A percentile compares a stretch with the other conserved stretches of the same genome.
Conservation (phyloP, 2,329 filamentous ascomycete genomes). For the Neopestalotiopsis clavispora region DNA sequence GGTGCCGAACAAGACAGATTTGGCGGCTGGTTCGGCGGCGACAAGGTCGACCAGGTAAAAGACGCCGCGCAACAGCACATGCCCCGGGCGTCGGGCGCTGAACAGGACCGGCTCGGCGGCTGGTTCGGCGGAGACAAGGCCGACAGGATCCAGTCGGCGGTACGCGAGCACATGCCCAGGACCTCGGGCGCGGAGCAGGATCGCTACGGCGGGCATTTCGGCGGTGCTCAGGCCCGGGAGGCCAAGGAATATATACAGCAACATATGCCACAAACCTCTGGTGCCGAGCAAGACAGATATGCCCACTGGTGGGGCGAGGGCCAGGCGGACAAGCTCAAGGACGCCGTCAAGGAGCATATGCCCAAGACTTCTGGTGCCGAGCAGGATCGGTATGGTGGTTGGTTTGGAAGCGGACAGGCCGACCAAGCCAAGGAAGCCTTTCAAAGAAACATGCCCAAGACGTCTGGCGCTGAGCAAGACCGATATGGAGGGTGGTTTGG, state of each 20-base stretch:
- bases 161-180: constrained; percentile 23
- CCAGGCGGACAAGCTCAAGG: constrained; percentile 11
- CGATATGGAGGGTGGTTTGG: constrained; percentile 29
- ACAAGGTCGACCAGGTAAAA: constrained; percentile 22
- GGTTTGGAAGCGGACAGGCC: constrained; percentile 27
- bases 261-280: constrained; percentile 23
- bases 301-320: constrained; percentile 26
- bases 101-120: constrained; percentile 22
- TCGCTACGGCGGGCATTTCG: constrained; percentile 27
- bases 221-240: constrained; percentile 22
- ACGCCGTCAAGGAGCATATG: background rate
- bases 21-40: constrained; percentile 22
- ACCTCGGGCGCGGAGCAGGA: constrained; percentile 30
- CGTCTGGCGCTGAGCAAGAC: constrained; percentile 29
- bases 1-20: constrained; percentile 24
- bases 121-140: constrained; percentile 25
- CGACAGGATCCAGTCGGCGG: constrained; percentile 20
- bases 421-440: constrained; percentile 24
- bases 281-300: constrained; percentile 31
- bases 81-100: constrained; percentile 22
- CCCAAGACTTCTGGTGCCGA: constrained; percentile 21
- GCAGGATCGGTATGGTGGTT: constrained; percentile 27
- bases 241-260: constrained; percentile 23
- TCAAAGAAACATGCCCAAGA: constrained; percentile 23
- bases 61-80: constrained; percentile 24